Conservation (phyloP, 2,329 filamentous ascomycete genomes). For the Beauveria caledonica region DNA sequence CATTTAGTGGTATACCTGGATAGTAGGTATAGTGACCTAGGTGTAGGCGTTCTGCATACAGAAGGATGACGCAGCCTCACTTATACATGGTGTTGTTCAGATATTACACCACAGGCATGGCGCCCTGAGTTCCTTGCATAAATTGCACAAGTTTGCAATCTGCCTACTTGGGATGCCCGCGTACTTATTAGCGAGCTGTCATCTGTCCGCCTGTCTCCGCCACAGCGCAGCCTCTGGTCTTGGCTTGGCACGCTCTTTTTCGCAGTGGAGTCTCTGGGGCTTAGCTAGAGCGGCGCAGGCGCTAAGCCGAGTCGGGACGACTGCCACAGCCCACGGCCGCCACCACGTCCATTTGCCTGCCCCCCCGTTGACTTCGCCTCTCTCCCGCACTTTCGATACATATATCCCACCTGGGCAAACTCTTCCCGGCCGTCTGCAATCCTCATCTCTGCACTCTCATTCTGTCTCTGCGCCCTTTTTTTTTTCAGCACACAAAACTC, state of each 20-base stretch:
- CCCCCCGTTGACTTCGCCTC: slow-evolving; percentile 6
- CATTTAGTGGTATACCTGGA: too few relatives aligned
- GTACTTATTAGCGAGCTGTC: too few relatives aligned
- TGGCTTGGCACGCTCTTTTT: not conserved
- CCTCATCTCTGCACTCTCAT: not conserved
- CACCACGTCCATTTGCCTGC: not conserved
- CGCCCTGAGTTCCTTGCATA: not conserved
- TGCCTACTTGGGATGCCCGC: too few relatives aligned
- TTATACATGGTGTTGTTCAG: too few relatives aligned
- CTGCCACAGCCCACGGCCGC: not conserved
- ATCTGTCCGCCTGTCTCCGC: not conserved
- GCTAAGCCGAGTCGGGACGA: not conserved
- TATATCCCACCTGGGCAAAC: slow-evolving; percentile 1
- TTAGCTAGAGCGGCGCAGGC: slow-evolving; percentile 8
- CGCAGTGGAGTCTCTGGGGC: not conserved
- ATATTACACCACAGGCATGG: too few relatives aligned
- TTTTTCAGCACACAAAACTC: not conserved
- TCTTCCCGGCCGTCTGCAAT: not conserved
- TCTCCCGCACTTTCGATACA: slow-evolving; percentile 4
- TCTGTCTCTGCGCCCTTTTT: too few relatives aligned
- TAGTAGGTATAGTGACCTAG: too few relatives aligned
- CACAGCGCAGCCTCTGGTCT: not conserved
- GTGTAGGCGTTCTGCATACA: too few relatives aligned
- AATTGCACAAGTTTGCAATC: not conserved
- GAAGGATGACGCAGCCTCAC: too few relatives aligned